Conservation (phyloP, 352 stramenopile genomes). For the Phytopythium boreale region DNA sequence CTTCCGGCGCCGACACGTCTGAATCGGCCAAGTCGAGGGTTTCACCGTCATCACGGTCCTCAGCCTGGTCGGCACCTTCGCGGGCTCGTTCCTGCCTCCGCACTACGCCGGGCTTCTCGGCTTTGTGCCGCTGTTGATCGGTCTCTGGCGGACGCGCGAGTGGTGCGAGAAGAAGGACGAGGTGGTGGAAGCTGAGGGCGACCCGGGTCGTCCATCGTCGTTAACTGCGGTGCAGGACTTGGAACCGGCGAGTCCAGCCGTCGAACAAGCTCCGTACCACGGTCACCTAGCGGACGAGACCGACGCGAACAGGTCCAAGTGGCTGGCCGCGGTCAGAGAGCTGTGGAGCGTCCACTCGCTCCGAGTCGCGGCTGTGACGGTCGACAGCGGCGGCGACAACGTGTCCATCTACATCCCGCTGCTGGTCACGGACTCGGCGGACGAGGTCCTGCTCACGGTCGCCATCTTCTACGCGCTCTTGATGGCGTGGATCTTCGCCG, state of each 20-base stretch:
- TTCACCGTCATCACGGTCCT: constrained; percentile 82
- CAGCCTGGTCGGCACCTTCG: constrained; percentile 24
- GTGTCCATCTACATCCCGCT: constrained; percentile 8
- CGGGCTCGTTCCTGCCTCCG: constrained; percentile 6
- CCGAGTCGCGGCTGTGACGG: constrained; percentile 4
- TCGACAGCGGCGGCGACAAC: constrained; percentile 10
- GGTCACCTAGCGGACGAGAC: background rate
- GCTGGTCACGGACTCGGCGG: constrained; percentile 1
- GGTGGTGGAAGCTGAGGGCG: too few relatives aligned
- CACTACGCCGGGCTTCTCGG: constrained; percentile 8
- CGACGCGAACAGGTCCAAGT: background rate
- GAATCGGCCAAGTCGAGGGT: constrained; percentile 74
- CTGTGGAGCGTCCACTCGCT: constrained; percentile 5
- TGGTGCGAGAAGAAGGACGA: background rate
- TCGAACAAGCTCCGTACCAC: background rate
- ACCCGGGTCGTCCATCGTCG: background rate
- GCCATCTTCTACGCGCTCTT: constrained; percentile 8
- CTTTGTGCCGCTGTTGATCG: constrained; percentile 8
- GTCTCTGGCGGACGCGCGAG: constrained; percentile 7
- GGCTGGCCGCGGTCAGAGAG: background rate
- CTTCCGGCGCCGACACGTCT: constrained; percentile 70
- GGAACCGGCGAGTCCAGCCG: background rate
- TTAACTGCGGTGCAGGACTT: background rate
- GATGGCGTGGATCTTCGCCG: constrained; percentile 6
- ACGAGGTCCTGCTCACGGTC: constrained; percentile 7